Evolutionary conservation across 1,284 basidiomycete genomes (phyloP).

Genomic region (Melampsora americana): DNA sequence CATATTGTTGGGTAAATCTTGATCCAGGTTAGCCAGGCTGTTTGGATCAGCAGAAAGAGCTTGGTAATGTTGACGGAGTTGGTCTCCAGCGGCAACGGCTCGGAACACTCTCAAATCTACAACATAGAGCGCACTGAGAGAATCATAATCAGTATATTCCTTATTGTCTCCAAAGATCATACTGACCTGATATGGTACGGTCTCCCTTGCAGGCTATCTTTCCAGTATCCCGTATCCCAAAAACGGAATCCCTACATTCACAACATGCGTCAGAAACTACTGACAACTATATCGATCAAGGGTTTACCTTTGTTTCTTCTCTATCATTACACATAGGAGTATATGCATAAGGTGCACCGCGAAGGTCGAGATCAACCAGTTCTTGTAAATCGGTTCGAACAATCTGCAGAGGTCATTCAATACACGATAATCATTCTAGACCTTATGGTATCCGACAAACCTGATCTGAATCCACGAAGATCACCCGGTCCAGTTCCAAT

Average conservation of each 20-base stretch:
- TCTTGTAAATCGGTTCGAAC: conserved; percentile 92
- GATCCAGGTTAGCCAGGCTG: conserved; percentile 90
- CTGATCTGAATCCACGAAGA: conserved; percentile 84
- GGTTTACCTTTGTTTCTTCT: conserved; percentile 83
- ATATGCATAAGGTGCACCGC: conserved; percentile 88
- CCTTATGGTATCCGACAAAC: conserved; percentile 45
- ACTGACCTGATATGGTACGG: conserved; percentile 87
- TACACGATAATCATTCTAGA: not conserved
- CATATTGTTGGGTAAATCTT: conserved; percentile 91
- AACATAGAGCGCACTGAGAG: conserved; percentile 79
- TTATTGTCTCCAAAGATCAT: not conserved
- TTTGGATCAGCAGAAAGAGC: conserved; percentile 86
- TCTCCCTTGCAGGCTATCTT: conserved; percentile 70
- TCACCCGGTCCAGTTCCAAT: conserved; percentile 94
- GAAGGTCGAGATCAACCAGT: conserved; percentile 81
- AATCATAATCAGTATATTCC: conserved; percentile 46
- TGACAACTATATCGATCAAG: not conserved
- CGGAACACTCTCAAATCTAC: conserved; percentile 94
- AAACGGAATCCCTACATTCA: conserved; percentile 34
- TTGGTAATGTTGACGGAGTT: conserved; percentile 82
- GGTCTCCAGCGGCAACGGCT: conserved; percentile 68
- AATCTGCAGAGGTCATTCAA: conserved; percentile 63
- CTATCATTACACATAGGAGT: conserved; percentile 97
- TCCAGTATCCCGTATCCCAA: conserved; percentile 70
- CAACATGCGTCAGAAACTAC: not conserved